Percentiles rank a stretch among this genome's conserved stretches.
phyloP scores from a whole-genome alignment of 352 stramenopile species.

The Phytopythium ostracodes region DNA sequence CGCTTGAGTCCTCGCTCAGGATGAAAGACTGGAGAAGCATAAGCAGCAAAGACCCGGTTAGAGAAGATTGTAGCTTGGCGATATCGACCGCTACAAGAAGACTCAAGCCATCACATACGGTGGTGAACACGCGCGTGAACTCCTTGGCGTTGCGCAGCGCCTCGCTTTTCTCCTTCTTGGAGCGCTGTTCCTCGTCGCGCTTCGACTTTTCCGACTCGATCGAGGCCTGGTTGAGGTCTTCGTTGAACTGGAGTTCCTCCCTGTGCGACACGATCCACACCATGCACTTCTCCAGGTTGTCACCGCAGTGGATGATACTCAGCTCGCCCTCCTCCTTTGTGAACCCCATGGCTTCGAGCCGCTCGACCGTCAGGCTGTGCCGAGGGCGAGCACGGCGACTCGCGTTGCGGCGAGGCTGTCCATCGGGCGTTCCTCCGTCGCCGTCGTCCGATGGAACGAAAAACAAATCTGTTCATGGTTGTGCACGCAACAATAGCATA shows the following conservation, averaged over 20 bases:
- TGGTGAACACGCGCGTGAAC: slow-evolving; percentile 63
- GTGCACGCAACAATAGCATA: background rate
- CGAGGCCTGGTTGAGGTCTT: slow-evolving; percentile 68
- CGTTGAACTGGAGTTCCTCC: slow-evolving; percentile 65
- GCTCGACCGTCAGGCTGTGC: slow-evolving; percentile 52
- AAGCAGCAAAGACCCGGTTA: background rate
- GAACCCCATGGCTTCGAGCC: slow-evolving; percentile 63
- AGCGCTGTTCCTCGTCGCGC: slow-evolving; percentile 47
- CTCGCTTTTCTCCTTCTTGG: slow-evolving; percentile 57
- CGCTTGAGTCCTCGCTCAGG: slow-evolving; percentile 29
- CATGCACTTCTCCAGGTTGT: slow-evolving; percentile 73
- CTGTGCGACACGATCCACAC: slow-evolving; percentile 74
- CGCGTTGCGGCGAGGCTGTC: slow-evolving; percentile 12
- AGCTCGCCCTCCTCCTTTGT: slow-evolving; percentile 51
- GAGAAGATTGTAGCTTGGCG: too few relatives aligned
- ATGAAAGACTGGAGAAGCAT: slow-evolving; percentile 47
- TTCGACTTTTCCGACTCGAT: slow-evolving; percentile 75
- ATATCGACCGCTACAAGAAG: background rate
- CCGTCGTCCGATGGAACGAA: slow-evolving; percentile 16
- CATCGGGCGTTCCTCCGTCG: slow-evolving; percentile 10
- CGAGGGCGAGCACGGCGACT: slow-evolving; percentile 22
- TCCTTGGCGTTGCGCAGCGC: slow-evolving; percentile 40
- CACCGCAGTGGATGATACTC: slow-evolving; percentile 50
- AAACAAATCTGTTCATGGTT: slow-evolving; percentile 1
- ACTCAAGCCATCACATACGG: slow-evolving; percentile 21